Percentiles rank a stretch among this genome's conserved stretches.
Conservation (phyloP, 768 basidiomycete genomes). For the Lepiota subincarnata region DNA sequence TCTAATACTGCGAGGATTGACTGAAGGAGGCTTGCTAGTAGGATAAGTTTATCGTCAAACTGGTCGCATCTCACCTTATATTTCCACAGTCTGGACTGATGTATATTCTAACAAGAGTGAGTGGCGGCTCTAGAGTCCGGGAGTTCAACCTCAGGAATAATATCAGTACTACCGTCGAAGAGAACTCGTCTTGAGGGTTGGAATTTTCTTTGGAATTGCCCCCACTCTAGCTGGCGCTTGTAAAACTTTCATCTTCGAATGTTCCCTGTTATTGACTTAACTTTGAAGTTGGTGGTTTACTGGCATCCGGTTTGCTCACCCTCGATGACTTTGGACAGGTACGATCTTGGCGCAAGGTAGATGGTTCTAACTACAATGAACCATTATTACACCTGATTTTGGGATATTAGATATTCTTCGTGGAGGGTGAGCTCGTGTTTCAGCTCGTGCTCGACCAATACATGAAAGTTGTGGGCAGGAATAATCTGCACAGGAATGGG, state of each 20-base stretch:
- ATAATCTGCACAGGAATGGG: slow-evolving; percentile 27
- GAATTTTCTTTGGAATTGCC: slow-evolving; percentile 31
- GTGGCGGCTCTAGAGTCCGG: slow-evolving; percentile 10
- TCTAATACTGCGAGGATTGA: slow-evolving; percentile 35
- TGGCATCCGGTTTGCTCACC: slow-evolving; percentile 31
- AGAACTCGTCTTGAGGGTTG: slow-evolving; percentile 34
- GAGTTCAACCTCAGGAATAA: background rate
- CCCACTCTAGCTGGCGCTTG: slow-evolving; percentile 33
- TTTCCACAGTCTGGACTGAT: slow-evolving; percentile 31
- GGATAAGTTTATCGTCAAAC: no score
- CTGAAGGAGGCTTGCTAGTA: slow-evolving; percentile 40
- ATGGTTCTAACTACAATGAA: background rate
- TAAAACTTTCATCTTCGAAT: slow-evolving; percentile 14
- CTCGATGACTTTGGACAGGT: slow-evolving; percentile 26
- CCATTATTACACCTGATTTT: background rate
- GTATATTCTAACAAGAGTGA: slow-evolving; percentile 34
- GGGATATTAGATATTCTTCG: slow-evolving; percentile 31
- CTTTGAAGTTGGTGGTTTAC: slow-evolving; percentile 19
- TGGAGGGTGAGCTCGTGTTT: slow-evolving; percentile 29
- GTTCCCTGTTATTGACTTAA: background rate
- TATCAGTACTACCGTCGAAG: slow-evolving; percentile 31
- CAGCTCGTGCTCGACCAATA: background rate
- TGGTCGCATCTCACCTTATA: background rate
- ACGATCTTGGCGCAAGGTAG: slow-evolving; percentile 29
- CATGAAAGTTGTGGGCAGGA: slow-evolving; percentile 13